Conservation (phyloP, 192 early-diverging fungal species). For the Dimargaris cristalligena region DNA sequence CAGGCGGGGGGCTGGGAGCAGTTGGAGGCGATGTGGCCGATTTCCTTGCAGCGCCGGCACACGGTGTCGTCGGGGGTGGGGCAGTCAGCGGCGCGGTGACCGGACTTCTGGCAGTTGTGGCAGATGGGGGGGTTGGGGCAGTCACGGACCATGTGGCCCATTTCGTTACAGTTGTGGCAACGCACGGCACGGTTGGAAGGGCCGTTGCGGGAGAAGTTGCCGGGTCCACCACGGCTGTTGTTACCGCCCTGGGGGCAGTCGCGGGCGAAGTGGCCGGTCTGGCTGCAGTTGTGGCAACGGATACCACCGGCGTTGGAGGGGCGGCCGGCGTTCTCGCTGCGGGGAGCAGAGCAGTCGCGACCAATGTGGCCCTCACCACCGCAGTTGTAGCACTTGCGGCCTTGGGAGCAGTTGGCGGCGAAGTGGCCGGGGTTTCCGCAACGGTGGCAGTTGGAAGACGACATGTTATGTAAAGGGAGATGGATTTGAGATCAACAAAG, state of each 20-base stretch:
- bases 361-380: conserved; percentile 27
- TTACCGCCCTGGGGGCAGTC: conserved; percentile 24
- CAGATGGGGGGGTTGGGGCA: conserved; percentile 21
- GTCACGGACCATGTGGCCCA: conserved; percentile 25
- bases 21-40: no score
- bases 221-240: conserved; percentile 14
- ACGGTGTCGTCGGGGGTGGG: no score
- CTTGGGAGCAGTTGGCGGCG: conserved; percentile 21
- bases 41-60: no score
- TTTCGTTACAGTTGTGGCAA: conserved; percentile 30
- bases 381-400: conserved; percentile 30
- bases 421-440: conserved; percentile 34
- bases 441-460: conserved; percentile 22
- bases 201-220: not conserved
- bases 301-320: no score
- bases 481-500: no score
- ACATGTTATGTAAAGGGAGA: no score
- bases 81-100: no score
- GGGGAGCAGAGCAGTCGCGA: conserved; percentile 25
- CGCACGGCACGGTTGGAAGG: not conserved
- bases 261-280: conserved; percentile 26
- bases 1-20: no score
- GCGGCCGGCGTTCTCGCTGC: conserved; percentile 13
- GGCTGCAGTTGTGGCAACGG: conserved; percentile 34
- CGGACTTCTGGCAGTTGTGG: no score